These are phyloP conservation scores for Candida maesae DNA, from an alignment of 805 yeast species.

Conservation along the genomic window DNA sequence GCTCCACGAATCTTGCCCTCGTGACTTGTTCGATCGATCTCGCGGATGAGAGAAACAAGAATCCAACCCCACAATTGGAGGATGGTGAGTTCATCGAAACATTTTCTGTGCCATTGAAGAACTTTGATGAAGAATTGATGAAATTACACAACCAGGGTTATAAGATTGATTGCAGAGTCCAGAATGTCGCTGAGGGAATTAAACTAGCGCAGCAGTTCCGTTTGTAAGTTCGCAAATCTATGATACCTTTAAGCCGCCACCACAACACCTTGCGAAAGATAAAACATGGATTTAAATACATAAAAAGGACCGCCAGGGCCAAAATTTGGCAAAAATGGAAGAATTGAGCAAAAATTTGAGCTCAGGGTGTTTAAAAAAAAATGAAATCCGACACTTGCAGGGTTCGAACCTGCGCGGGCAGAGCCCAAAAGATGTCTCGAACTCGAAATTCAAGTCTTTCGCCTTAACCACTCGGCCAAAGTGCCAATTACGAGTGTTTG, in stretches of 20 bases:
- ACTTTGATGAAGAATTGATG: conserved; percentile 52
- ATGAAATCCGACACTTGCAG: conserved; percentile 26
- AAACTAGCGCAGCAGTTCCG: conserved; percentile 44
- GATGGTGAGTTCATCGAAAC: conserved; percentile 91
- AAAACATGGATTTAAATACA: not conserved
- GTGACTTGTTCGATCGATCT: conserved; percentile 79
- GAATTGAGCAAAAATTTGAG: not conserved
- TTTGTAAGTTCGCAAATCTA: conserved; percentile 7
- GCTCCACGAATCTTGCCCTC: conserved; percentile 81
- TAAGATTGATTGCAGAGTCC: conserved; percentile 81
- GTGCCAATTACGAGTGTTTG: conserved; percentile 14
- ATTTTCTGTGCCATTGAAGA: conserved; percentile 63
- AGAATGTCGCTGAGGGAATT: conserved; percentile 81
- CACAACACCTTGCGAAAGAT: not conserved
- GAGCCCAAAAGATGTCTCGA: conserved; percentile 26
- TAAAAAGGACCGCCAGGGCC: not conserved
- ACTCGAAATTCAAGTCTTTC: conserved; percentile 26
- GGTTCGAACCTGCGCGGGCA: conserved; percentile 31
- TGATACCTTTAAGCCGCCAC: not conserved
- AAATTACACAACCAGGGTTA: conserved; percentile 61
- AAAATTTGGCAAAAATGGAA: not conserved
- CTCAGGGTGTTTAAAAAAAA: not conserved
- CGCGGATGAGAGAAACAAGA: conserved; percentile 54
- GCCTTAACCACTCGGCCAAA: conserved; percentile 31
- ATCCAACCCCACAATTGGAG: conserved; percentile 75